These are phyloP conservation scores for Melanopsichium pennsylvanicum DNA, from an alignment of 1,284 basidiomycete species.

Conservation along the genomic window DNA sequence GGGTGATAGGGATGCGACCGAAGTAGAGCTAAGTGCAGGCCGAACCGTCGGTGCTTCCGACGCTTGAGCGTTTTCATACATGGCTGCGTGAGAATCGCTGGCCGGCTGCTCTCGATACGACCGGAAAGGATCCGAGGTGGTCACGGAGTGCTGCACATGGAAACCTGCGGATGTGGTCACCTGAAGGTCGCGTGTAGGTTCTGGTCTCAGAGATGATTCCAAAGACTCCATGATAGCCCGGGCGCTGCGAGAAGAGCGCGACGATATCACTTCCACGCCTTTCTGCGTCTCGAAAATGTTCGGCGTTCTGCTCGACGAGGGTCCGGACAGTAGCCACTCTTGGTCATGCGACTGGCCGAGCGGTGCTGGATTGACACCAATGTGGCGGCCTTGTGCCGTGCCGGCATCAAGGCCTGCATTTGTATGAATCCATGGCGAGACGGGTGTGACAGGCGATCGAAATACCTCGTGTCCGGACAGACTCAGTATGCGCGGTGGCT, in stretches of 20 bases:
- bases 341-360: neutral
- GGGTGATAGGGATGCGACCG: slow-evolving; percentile 2
- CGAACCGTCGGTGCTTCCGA: neutral
- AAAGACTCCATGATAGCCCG: no score
- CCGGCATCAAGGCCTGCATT: neutral
- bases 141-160: neutral
- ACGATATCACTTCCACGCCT: no score
- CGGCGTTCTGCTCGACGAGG: neutral
- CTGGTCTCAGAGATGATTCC: no score
- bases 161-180: no score
- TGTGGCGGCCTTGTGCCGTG: no score
- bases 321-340: slow-evolving; percentile 8
- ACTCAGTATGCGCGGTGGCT: slow-evolving; percentile 1
- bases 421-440: slow-evolving; percentile 10
- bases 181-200: no score
- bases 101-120: slow-evolving; percentile 6
- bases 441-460: slow-evolving; percentile 4
- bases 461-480: slow-evolving; percentile 23
- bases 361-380: neutral
- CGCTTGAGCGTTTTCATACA: neutral
- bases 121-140: neutral
- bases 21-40: neutral
- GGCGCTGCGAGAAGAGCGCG: no score
- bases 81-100: neutral
- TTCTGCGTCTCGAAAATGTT: slow-evolving; percentile 7